Conservation (phyloP, 805 yeast genomes). For the Sugiyamaella valdiviana region DNA sequence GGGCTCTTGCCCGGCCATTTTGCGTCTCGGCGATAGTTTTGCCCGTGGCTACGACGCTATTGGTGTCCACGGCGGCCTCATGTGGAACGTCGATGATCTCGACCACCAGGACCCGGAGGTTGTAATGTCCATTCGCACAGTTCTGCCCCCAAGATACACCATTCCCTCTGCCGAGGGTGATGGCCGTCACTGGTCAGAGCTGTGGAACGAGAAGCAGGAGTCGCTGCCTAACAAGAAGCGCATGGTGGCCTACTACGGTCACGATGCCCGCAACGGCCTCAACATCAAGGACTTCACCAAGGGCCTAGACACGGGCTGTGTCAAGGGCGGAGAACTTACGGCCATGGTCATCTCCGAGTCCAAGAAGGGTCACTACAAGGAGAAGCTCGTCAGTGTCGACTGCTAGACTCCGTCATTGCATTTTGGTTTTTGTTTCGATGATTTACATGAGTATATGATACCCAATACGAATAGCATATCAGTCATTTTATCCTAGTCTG, state of each 20-base stretch:
- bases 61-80: constrained; percentile 79
- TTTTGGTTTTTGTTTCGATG: background rate
- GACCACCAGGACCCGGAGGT: constrained; percentile 56
- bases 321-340: constrained; percentile 60
- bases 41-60: constrained; percentile 38
- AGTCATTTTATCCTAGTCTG: too few species aligned
- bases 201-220: constrained; percentile 46
- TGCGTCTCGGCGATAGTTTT: constrained; percentile 51
- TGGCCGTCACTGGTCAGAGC: constrained; percentile 50
- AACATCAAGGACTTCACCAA: constrained; percentile 56
- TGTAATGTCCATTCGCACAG: constrained; percentile 62
- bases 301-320: constrained; percentile 83
- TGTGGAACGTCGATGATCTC: constrained; percentile 51
- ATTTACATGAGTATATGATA: background rate
- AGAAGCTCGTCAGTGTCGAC: constrained; percentile 26
- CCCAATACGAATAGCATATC: too few species aligned
- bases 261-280: constrained; percentile 77
- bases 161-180: constrained; percentile 45
- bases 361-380: constrained; percentile 23
- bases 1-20: constrained; percentile 57
- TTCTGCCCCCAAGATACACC: constrained; percentile 58
- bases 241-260: constrained; percentile 68
- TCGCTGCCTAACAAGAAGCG: constrained; percentile 25
- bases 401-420: too few species aligned
- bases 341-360: constrained; percentile 46